phyloP scores from a whole-genome alignment of 2,329 filamentous ascomycete genomes.

The Aspergillus amoenus region DNA sequence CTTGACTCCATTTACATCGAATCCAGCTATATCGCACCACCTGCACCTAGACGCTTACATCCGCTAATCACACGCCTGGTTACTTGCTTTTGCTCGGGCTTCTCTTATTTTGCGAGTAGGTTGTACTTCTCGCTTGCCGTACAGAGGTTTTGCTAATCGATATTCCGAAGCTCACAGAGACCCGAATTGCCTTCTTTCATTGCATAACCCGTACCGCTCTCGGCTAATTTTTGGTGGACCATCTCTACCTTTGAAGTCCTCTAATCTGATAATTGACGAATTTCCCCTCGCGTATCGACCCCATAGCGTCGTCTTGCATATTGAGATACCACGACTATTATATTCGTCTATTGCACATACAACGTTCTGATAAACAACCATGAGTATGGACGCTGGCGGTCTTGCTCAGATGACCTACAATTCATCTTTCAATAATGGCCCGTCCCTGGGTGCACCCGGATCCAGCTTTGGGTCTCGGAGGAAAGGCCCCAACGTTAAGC shows the following conservation, averaged over 20 bases:
- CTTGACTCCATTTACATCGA: slow-evolving; percentile 11
- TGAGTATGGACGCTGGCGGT: slow-evolving; percentile 87
- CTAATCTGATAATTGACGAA: slow-evolving; percentile 34
- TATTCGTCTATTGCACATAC: slow-evolving; percentile 31
- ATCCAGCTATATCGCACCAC: slow-evolving; percentile 11
- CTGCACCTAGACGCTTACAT: slow-evolving; percentile 13
- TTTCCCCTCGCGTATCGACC: slow-evolving; percentile 8
- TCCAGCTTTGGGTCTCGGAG: slow-evolving; percentile 82
- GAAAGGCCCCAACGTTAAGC: slow-evolving; percentile 85
- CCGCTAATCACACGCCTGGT: slow-evolving; percentile 20
- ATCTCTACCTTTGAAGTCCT: slow-evolving; percentile 20
- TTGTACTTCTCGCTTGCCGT: background rate
- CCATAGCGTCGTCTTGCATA: slow-evolving; percentile 16
- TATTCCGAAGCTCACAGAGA: slow-evolving; percentile 4
- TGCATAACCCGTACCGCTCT: slow-evolving; percentile 15
- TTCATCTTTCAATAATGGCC: slow-evolving; percentile 65
- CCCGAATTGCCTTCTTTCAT: slow-evolving; percentile 9
- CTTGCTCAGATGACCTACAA: slow-evolving; percentile 98
- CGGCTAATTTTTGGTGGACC: slow-evolving; percentile 16
- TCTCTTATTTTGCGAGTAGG: slow-evolving; percentile 19
- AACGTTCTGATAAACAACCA: slow-evolving; percentile 26
- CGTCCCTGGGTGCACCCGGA: slow-evolving; percentile 70
- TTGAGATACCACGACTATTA: slow-evolving; percentile 22
- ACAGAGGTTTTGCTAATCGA: slow-evolving; percentile 10
- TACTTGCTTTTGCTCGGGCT: slow-evolving; percentile 19